A percentile compares a stretch with the other conserved stretches of the same genome.
These are phyloP conservation scores for Aureobasidium uvarum DNA, from an alignment of 2,329 filamentous ascomycete genomes.

Conservation along the genomic window DNA sequence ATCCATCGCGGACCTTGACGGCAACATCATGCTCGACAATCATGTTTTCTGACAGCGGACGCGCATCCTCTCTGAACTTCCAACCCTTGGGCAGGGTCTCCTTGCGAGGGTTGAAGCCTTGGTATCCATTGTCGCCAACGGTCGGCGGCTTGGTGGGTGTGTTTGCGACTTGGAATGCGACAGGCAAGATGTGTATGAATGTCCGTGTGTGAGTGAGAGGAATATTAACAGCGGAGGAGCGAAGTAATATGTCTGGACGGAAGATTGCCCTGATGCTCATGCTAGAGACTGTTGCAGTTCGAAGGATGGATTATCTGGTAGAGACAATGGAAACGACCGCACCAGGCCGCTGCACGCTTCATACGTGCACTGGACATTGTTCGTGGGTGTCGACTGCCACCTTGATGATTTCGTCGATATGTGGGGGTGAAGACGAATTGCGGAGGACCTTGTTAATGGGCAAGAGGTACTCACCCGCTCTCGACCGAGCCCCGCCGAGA, in stretches of 20 bases:
- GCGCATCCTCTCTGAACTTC: background rate
- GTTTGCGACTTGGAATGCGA: conserved; percentile 34
- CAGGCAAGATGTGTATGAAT: background rate
- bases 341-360: background rate
- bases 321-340: background rate
- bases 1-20: conserved; percentile 46
- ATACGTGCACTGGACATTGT: background rate
- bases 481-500: background rate
- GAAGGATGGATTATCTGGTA: no score
- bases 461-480: background rate
- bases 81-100: conserved; percentile 43
- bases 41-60: conserved; percentile 40
- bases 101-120: conserved; percentile 42
- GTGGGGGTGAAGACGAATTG: background rate
- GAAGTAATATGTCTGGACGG: background rate
- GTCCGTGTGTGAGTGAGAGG: background rate
- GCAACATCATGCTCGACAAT: conserved; percentile 47
- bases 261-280: no score
- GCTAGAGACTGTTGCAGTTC: no score
- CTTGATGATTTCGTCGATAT: conserved; percentile 1
- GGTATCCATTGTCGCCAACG: conserved; percentile 45
- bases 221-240: background rate
- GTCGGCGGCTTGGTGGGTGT: conserved; percentile 34
- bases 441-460: background rate
- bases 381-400: background rate